These are phyloP conservation scores for Tympanopsis confertula DNA, from an alignment of 2,329 filamentous ascomycete genomes.

Conservation along the genomic window DNA sequence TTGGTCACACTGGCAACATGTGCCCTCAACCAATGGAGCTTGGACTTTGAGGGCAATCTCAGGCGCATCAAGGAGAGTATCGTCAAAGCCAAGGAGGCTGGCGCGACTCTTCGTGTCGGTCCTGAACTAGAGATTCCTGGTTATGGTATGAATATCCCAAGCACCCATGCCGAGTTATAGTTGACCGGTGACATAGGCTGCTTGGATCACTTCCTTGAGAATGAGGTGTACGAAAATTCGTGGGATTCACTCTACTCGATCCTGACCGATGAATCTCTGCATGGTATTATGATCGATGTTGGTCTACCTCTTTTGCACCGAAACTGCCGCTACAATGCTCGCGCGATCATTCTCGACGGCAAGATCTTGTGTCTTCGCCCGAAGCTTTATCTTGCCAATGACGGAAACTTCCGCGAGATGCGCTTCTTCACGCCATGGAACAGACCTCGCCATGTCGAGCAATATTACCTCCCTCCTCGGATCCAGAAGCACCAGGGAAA, in stretches of 20 bases:
- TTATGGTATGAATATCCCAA: conserved; percentile 2
- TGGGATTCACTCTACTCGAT: conserved; percentile 10
- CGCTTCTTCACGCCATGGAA: conserved; percentile 28
- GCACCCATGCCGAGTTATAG: conserved; percentile 6
- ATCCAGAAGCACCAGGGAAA: background rate
- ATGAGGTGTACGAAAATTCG: conserved; percentile 7
- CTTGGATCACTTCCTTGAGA: background rate
- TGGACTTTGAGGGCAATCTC: conserved; percentile 48
- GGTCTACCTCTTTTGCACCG: conserved; percentile 14
- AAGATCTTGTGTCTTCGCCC: conserved; percentile 12
- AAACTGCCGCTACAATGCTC: conserved; percentile 22
- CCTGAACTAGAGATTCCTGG: conserved; percentile 24
- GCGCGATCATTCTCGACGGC: conserved; percentile 18
- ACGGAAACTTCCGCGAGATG: conserved; percentile 23
- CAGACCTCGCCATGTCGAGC: conserved; percentile 19
- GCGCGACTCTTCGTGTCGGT: conserved; percentile 42
- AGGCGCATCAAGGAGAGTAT: conserved; percentile 48
- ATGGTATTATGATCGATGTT: conserved; percentile 10
- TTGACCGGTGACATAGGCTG: background rate
- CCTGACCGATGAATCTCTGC: conserved; percentile 8
- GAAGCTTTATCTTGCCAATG: conserved; percentile 19
- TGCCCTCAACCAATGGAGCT: conserved; percentile 31
- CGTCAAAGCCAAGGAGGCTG: conserved; percentile 35
- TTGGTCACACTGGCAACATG: too few relatives aligned
- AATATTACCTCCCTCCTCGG: conserved; percentile 17